A percentile compares a stretch with the other conserved stretches of the same genome.
These are phyloP conservation scores for Crithidia thermophila DNA, from an alignment of 208 protist genomes.

Conservation along the genomic window DNA sequence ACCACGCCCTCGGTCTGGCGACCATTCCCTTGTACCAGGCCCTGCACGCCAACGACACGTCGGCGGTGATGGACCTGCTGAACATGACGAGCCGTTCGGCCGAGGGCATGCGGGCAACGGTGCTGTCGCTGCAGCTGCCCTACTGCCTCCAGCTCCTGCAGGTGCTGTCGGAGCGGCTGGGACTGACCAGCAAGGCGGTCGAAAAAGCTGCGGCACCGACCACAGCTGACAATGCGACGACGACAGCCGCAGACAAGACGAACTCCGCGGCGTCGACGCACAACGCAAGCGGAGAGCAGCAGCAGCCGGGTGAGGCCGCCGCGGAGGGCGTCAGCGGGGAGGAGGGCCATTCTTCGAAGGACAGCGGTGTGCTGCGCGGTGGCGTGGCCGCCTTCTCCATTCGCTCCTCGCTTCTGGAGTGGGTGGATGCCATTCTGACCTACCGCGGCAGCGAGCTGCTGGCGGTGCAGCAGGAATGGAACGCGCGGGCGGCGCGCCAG, in stretches of 20 bases:
- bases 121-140: conserved; percentile 70
- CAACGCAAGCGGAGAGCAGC: neutral
- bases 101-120: conserved; percentile 62
- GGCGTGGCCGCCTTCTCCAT: conserved; percentile 44
- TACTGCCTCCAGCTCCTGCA: conserved; percentile 79
- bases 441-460: conserved; percentile 84
- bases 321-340: neutral
- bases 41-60: conserved; percentile 75
- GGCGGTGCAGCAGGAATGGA: conserved; percentile 45
- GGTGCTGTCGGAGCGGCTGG: conserved; percentile 67
- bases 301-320: neutral
- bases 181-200: conserved; percentile 37
- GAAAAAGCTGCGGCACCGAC: conserved; percentile 11
- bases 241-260: neutral
- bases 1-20: conserved; percentile 69
- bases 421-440: conserved; percentile 77
- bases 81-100: conserved; percentile 57
- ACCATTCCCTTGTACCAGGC: conserved; percentile 88
- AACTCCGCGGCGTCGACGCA: neutral
- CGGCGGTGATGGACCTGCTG: conserved; percentile 84
- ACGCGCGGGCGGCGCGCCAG: conserved; percentile 7
- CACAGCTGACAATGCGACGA: neutral
- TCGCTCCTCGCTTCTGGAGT: conserved; percentile 72
- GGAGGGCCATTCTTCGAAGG: neutral
- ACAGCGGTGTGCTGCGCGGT: conserved; percentile 33